phyloP scores from a whole-genome alignment of 768 basidiomycete genomes.

The Lepiota brunneoincarnata region DNA sequence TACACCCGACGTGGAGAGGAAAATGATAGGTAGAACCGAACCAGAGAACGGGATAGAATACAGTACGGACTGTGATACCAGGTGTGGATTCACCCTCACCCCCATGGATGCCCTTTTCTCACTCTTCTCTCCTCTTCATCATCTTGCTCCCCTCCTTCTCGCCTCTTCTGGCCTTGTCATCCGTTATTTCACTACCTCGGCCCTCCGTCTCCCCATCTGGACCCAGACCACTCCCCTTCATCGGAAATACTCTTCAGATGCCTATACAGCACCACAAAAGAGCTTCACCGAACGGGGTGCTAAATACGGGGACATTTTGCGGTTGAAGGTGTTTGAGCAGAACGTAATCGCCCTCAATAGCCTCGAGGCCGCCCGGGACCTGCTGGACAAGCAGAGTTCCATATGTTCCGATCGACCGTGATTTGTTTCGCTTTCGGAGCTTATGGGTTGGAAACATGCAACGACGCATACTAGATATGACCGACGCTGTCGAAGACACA shows the following conservation, averaged over 20 bases:
- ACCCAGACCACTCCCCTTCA: constrained; percentile 39
- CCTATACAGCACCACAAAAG: constrained; percentile 35
- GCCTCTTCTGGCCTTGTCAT: constrained; percentile 20
- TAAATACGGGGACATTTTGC: constrained; percentile 43
- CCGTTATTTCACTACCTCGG: constrained; percentile 20
- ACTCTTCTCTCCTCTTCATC: constrained; percentile 18
- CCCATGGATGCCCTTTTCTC: constrained; percentile 13
- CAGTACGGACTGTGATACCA: too few relatives aligned
- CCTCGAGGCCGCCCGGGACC: constrained; percentile 38
- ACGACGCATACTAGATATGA: constrained; percentile 49
- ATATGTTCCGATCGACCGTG: constrained; percentile 53
- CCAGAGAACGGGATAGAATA: too few relatives aligned
- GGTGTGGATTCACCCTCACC: constrained; percentile 12
- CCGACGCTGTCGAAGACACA: constrained; percentile 49
- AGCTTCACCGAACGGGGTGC: constrained; percentile 39
- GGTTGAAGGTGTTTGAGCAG: constrained; percentile 39
- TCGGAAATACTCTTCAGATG: constrained; percentile 49
- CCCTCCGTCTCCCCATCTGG: constrained; percentile 42
- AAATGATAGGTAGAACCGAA: too few relatives aligned
- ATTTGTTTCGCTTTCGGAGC: constrained; percentile 44
- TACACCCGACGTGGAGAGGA: too few relatives aligned
- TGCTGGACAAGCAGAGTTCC: constrained; percentile 52
- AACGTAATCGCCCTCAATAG: constrained; percentile 51
- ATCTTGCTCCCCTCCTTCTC: constrained; percentile 20
- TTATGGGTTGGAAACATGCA: constrained; percentile 49